phyloP scores from a whole-genome alignment of 2,329 filamentous ascomycete species.

The Pyricularia pennisetigena region DNA sequence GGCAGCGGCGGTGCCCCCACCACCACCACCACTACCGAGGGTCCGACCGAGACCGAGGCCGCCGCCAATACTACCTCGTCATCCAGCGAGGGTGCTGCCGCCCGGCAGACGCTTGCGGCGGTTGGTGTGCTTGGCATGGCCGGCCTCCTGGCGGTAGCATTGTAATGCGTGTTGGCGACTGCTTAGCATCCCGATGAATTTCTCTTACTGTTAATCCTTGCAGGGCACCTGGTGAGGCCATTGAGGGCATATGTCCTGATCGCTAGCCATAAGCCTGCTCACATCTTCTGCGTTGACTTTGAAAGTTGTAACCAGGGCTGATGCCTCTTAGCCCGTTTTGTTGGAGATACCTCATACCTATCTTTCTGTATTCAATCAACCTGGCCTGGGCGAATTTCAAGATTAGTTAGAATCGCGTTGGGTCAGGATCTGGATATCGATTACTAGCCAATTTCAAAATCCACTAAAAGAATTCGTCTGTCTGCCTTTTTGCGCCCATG shows the following conservation, averaged over 20 bases:
- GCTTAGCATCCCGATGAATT: neutral
- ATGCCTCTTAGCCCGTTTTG: neutral
- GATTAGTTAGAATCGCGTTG: neutral
- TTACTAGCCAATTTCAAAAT: neutral
- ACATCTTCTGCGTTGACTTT: neutral
- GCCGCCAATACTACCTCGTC: neutral
- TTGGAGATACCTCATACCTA: neutral
- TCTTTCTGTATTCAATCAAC: neutral
- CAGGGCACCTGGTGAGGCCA: neutral
- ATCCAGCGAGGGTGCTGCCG: neutral
- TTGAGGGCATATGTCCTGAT: neutral
- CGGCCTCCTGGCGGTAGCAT: neutral
- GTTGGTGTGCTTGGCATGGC: slow-evolving; percentile 1
- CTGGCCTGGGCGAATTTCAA: neutral
- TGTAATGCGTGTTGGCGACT: neutral
- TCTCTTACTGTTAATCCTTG: neutral
- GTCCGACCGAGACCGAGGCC: neutral
- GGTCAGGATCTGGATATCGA: neutral
- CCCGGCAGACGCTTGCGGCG: neutral
- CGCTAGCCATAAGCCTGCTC: neutral
- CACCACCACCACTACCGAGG: neutral
- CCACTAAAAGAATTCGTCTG: neutral
- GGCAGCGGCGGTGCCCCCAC: neutral
- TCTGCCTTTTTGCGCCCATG: neutral
- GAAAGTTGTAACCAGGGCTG: neutral